Base-by-base conservation (phyloP, 495 filamentous ascomycete genomes). In the Cercophora samala region DNA sequence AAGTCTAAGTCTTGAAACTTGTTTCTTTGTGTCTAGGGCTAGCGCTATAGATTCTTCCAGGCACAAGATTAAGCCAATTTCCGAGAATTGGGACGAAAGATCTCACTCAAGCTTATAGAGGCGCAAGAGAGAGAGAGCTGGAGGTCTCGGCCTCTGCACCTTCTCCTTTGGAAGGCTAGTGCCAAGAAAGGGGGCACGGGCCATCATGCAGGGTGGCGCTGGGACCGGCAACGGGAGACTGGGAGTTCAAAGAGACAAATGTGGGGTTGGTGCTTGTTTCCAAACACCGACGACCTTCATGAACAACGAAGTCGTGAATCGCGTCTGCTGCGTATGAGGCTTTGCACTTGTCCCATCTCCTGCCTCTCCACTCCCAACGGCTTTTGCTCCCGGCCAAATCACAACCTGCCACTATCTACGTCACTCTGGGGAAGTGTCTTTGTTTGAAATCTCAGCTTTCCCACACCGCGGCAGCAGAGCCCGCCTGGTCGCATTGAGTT, bases 401-500 rank as follows among this genome's bases (percentile, higher is more conserved):
- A 56, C 15, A 46, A 29, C 6, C 58, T 29, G 21, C 58, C 17
- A 60, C 58, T 24, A 29, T 1, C 18, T 24, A 60, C 53, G 53
- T 56, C 53, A 56, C 53, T 11, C 22, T 9, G 53, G 53, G 22
- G 22, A 4, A 19, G n/a, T 56, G n/a, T 56, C 22, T 56, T 46
- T 46, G 37, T 46, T 46, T 58, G 54, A 58, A 58, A 58, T 58
- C 54, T 58, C 37, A 46, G 37, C 13, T 9, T 46, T 17, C 15
- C 5, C 37, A 13, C 37, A 11, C 9, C 37, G 37, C 29, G 19
- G 15, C 23, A 25, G 54, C 5, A 21, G 19, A 21, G n/a, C 4
- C 54, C 18, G 21, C 13, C 58, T 46, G 13, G 4, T 62, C 24
- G 29, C 60, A 37, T 62, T 51, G 60, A 62, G n/a, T 56, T 56